Evolutionary conservation across 2,329 filamentous ascomycete species (phyloP).

Genomic region (Elsinoe batatas): DNA sequence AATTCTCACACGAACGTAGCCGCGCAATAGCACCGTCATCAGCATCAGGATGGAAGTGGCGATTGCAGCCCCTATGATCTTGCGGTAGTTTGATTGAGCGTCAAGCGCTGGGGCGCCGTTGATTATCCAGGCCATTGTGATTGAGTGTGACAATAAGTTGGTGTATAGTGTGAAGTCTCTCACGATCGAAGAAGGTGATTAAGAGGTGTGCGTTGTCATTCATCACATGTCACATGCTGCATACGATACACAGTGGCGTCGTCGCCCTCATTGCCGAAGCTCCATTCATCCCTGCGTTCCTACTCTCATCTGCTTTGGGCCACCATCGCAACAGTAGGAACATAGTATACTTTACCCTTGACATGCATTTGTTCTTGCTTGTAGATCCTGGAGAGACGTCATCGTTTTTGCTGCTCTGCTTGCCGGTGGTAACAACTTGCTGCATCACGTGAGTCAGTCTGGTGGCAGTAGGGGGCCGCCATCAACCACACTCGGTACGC

Average conservation of each 20-base stretch:
- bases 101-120: slow-evolving; percentile 1
- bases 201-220: neutral
- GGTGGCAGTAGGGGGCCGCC: too few relatives aligned
- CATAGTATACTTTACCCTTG: too few relatives aligned
- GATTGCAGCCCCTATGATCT: slow-evolving; percentile 1
- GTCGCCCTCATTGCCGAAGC: neutral
- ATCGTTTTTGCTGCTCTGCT: too few relatives aligned
- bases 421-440: too few relatives aligned
- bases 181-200: neutral
- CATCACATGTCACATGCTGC: slow-evolving; percentile 1
- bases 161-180: neutral
- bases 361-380: too few relatives aligned
- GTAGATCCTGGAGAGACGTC: too few relatives aligned
- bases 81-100: slow-evolving; percentile 2
- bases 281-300: neutral
- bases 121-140: slow-evolving; percentile 1
- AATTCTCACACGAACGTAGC: slow-evolving; percentile 11
- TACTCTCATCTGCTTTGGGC: too few relatives aligned
- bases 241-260: neutral
- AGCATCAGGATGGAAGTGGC: slow-evolving; percentile 2
- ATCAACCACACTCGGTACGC: too few relatives aligned
- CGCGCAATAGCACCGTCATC: neutral
- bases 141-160: neutral
- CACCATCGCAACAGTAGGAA: too few relatives aligned
- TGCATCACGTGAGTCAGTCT: too few relatives aligned